A percentile compares a stretch with the other conserved stretches of the same genome.
phyloP scores from a whole-genome alignment of 192 early-diverging fungal genomes.

The Gigaspora rosea region DNA sequence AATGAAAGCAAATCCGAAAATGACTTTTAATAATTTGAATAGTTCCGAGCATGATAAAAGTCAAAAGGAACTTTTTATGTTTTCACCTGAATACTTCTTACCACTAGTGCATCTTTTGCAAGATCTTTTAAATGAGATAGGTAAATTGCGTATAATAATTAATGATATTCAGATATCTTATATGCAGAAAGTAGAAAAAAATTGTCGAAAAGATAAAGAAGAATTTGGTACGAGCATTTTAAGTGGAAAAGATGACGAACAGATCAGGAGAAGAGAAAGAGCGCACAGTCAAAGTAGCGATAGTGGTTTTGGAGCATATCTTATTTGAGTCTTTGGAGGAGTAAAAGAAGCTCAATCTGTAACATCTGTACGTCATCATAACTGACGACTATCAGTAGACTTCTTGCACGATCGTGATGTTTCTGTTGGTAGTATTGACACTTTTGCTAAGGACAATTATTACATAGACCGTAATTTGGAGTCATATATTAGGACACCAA shows the following conservation, averaged over 20 bases:
- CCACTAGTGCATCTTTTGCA: constrained; percentile 48
- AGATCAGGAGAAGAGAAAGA: not conserved
- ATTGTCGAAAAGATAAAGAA: constrained; percentile 50
- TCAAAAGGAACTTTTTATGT: constrained; percentile 31
- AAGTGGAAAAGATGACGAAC: constrained; percentile 4
- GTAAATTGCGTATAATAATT: constrained; percentile 52
- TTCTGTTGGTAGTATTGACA: constrained; percentile 34
- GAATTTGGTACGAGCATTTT: constrained; percentile 40
- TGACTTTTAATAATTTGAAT: constrained; percentile 1
- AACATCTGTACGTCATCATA: constrained; percentile 24
- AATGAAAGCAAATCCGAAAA: constrained; percentile 1
- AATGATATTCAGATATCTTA: constrained; percentile 64
- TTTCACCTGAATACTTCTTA: constrained; percentile 53
- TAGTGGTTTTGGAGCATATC: constrained; percentile 16
- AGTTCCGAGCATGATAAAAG: not conserved
- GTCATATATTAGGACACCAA: constrained; percentile 5
- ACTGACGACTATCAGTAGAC: constrained; percentile 25
- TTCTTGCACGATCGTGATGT: constrained; percentile 29
- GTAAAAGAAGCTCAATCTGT: constrained; percentile 12
- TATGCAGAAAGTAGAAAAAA: constrained; percentile 57
- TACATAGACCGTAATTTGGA: constrained; percentile 28
- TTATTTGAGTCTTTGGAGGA: constrained; percentile 34
- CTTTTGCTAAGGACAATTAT: constrained; percentile 32
- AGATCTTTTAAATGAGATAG: constrained; percentile 52
- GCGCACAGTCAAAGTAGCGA: constrained; percentile 18